phyloP scores from a whole-genome alignment of 345 rosid genomes.

The Rhizophora apiculata region DNA sequence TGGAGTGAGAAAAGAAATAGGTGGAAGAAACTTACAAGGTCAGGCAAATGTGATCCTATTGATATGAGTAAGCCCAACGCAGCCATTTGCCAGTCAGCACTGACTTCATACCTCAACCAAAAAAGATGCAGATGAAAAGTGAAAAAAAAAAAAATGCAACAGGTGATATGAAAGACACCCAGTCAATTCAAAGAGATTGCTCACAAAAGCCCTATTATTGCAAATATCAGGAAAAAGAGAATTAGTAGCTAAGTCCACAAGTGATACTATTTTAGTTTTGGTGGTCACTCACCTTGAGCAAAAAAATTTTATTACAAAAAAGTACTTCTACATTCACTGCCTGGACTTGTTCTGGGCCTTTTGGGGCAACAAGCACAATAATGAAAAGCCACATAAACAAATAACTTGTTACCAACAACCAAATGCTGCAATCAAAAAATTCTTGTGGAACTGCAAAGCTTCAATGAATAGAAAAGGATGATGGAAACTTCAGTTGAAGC shows the following conservation, averaged over 20 bases:
- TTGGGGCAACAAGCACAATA: not conserved
- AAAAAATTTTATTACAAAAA: no score
- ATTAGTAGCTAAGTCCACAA: not conserved
- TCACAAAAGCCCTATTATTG: not conserved
- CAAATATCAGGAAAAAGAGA: not conserved
- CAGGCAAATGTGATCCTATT: slow-evolving; percentile 84
- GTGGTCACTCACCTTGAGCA: not conserved
- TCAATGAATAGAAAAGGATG: slow-evolving; percentile 35
- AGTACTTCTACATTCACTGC: not conserved
- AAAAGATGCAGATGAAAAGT: not conserved
- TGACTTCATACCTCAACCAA: slow-evolving; percentile 52
- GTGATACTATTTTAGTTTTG: not conserved
- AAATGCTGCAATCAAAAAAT: not conserved
- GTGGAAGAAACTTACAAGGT: slow-evolving; percentile 60
- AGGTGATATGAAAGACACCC: not conserved
- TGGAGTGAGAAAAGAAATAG: not conserved
- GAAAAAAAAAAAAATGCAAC: not conserved
- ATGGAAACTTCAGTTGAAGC: slow-evolving; percentile 29
- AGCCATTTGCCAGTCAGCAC: slow-evolving; percentile 92
- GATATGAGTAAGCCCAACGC: slow-evolving; percentile 82
- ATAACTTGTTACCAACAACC: no score
- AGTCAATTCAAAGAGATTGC: not conserved
- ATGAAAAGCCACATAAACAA: not conserved
- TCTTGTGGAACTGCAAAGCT: slow-evolving; percentile 67
- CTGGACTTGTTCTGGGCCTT: not conserved